A percentile compares a stretch with the other conserved stretches of the same genome.
These are phyloP conservation scores for Angophora floribunda DNA, from an alignment of 345 rosid genomes.

Conservation along the genomic window DNA sequence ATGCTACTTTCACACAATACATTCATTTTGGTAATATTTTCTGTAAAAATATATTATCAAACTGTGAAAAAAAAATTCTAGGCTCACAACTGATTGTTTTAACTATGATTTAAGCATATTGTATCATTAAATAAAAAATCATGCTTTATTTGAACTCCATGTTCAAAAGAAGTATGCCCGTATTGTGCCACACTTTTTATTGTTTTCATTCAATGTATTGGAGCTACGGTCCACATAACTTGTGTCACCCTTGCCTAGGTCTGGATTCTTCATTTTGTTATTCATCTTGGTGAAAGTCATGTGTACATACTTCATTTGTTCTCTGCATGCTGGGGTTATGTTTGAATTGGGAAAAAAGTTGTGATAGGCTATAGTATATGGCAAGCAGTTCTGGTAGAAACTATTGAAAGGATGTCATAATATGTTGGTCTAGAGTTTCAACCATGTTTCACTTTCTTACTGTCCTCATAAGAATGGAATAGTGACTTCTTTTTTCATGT, in stretches of 20 bases:
- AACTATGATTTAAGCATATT: background rate
- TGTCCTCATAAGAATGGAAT: background rate
- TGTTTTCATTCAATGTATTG: background rate
- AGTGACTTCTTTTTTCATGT: background rate
- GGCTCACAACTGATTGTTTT: background rate
- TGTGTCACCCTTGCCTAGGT: background rate
- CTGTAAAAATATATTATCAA: background rate
- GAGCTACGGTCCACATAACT: background rate
- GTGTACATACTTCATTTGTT: background rate
- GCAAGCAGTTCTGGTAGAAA: background rate
- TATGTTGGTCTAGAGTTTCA: background rate
- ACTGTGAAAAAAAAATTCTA: fast-evolving
- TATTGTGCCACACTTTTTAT: background rate
- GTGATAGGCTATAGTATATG: background rate
- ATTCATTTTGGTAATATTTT: background rate
- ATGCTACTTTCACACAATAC: background rate
- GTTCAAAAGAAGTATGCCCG: background rate
- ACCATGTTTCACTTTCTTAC: background rate
- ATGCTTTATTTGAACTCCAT: background rate
- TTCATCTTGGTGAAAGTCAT: background rate
- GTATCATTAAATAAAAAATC: background rate
- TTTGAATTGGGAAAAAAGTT: background rate
- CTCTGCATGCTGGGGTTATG: background rate
- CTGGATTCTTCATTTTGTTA: background rate
- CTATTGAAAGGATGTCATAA: background rate